These are phyloP conservation scores for Penicillium verhagenii DNA, from an alignment of 495 filamentous ascomycete genomes.

Conservation along the genomic window DNA sequence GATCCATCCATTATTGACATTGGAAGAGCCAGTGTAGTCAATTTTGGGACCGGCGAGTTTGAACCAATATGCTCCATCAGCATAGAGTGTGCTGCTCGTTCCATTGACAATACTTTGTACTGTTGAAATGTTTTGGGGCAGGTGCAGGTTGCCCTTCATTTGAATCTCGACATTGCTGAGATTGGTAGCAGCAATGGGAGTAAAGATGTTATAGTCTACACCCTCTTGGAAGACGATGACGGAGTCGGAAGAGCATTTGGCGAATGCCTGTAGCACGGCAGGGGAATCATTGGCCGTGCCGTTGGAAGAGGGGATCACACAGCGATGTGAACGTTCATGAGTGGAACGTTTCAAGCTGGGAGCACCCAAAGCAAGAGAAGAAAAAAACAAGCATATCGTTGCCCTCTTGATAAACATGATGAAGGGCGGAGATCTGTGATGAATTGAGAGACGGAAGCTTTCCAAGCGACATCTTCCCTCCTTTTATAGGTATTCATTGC, in stretches of 20 bases:
- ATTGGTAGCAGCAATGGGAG: constrained; percentile 36
- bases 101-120: constrained; percentile 35
- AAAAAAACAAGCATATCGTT: neutral
- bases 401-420: constrained; percentile 10
- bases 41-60: constrained; percentile 32
- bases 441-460: neutral
- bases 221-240: constrained; percentile 36
- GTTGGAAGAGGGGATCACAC: constrained; percentile 25
- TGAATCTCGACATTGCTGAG: constrained; percentile 42
- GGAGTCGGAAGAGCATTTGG: constrained; percentile 31
- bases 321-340: constrained; percentile 12
- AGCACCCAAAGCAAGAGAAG: constrained; percentile 11
- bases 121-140: constrained; percentile 35
- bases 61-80: constrained; percentile 32
- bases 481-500: constrained; percentile 1
- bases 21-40: constrained; percentile 30
- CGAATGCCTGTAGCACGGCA: constrained; percentile 29
- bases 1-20: constrained; percentile 41
- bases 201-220: constrained; percentile 39
- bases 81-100: constrained; percentile 12
- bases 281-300: constrained; percentile 36
- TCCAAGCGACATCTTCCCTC: neutral
- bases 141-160: constrained; percentile 40
- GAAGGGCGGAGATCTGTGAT: neutral
- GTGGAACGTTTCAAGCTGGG: constrained; percentile 4